A percentile compares a stretch with the other conserved stretches of the same genome.
Evolutionary conservation across 2,329 filamentous ascomycete genomes (phyloP).

Genomic region (Macrophomina tecta): DNA sequence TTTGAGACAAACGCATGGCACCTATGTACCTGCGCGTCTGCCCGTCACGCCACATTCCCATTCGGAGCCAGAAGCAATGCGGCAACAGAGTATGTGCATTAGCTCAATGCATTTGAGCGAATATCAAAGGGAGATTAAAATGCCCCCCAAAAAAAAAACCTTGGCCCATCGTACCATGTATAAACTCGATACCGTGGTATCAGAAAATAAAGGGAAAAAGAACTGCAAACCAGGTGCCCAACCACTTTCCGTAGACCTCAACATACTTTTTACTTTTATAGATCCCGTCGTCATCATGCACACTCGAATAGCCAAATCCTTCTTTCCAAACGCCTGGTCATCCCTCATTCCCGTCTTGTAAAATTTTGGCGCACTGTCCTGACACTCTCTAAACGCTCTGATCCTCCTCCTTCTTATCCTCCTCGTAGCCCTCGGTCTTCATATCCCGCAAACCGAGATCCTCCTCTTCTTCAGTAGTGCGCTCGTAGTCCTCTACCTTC

Average conservation of each 20-base stretch:
- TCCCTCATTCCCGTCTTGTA: background rate
- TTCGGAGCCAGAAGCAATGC: background rate
- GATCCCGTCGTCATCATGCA: background rate
- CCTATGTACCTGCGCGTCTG: too few species aligned
- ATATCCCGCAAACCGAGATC: slow-evolving; percentile 90
- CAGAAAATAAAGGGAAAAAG: background rate
- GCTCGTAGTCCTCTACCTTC: slow-evolving; percentile 78
- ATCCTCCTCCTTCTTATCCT: slow-evolving; percentile 17
- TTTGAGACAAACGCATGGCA: background rate
- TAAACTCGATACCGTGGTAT: slow-evolving; percentile 15
- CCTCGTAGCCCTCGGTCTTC: slow-evolving; percentile 80
- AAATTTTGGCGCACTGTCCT: background rate
- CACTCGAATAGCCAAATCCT: background rate
- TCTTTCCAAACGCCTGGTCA: slow-evolving; percentile 11
- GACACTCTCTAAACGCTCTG: slow-evolving; percentile 10
- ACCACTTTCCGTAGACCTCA: background rate
- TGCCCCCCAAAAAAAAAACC: background rate
- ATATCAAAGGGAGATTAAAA: background rate
- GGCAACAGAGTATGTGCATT: background rate
- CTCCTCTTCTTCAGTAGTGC: slow-evolving; percentile 92
- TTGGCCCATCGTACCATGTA: background rate
- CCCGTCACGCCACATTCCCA: background rate
- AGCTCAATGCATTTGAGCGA: background rate
- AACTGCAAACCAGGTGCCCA: background rate
- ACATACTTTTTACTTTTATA: slow-evolving; percentile 3